Conservation (phyloP, 768 basidiomycete species). For the Serendipita sp. region DNA sequence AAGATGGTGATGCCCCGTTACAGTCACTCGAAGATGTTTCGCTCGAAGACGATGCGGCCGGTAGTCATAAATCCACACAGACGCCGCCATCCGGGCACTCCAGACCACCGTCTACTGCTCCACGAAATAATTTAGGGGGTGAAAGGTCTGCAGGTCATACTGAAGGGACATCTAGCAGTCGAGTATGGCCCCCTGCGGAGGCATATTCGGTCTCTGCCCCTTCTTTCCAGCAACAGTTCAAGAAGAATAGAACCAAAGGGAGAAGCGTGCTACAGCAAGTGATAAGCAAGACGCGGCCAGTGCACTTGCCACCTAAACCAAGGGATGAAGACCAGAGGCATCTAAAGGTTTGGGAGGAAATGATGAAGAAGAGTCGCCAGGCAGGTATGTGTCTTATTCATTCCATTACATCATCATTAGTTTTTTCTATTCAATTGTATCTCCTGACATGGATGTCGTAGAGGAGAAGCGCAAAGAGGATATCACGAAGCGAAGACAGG, state of each 20-base stretch:
- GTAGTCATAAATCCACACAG: neutral
- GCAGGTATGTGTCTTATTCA: slow-evolving; percentile 35
- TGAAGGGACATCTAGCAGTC: neutral
- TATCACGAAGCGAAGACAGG: slow-evolving; percentile 42
- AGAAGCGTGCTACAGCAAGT: slow-evolving; percentile 56
- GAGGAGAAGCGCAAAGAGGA: slow-evolving; percentile 58
- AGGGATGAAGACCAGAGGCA: slow-evolving; percentile 68
- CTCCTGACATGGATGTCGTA: slow-evolving; percentile 15
- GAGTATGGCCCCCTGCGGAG: neutral
- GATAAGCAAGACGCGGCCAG: slow-evolving; percentile 68
- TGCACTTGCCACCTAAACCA: slow-evolving; percentile 70
- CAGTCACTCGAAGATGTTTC: slow-evolving; percentile 2
- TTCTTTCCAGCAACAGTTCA: slow-evolving; percentile 2
- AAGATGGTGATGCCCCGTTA: neutral
- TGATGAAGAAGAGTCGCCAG: slow-evolving; percentile 68
- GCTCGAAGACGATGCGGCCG: neutral
- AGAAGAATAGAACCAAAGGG: slow-evolving; percentile 28
- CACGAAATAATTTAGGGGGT: neutral
- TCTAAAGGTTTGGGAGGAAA: slow-evolving; percentile 68
- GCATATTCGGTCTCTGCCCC: neutral
- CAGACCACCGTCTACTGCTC: neutral
- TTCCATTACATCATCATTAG: neutral
- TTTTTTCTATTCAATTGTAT: neutral
- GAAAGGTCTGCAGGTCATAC: neutral
- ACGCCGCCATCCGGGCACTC: neutral